phyloP scores from a whole-genome alignment of 2,329 filamentous ascomycete genomes.

The Triangularia verruculosa region DNA sequence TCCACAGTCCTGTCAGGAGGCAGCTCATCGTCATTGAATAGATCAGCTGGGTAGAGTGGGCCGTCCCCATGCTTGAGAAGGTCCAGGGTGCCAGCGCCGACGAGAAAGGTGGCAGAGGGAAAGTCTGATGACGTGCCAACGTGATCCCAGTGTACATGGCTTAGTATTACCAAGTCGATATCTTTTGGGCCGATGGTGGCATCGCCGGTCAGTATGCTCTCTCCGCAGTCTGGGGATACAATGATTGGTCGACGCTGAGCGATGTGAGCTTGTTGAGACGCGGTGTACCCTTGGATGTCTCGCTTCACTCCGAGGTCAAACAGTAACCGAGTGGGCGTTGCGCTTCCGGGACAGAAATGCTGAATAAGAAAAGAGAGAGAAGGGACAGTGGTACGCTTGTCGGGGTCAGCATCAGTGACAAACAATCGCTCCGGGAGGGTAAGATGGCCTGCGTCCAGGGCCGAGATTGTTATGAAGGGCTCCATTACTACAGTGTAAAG shows the following conservation, averaged over 20 bases:
- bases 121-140: slow-evolving; percentile 55
- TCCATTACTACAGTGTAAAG: neutral
- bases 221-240: slow-evolving; percentile 43
- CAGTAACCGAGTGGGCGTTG: slow-evolving; percentile 38
- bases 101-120: slow-evolving; percentile 44
- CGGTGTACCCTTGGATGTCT: slow-evolving; percentile 42
- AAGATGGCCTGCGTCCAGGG: slow-evolving; percentile 40
- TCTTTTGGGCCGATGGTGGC: slow-evolving; percentile 17
- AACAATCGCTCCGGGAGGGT: slow-evolving; percentile 48
- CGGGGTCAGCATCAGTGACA: slow-evolving; percentile 42
- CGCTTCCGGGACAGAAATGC: slow-evolving; percentile 37
- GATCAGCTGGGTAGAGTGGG: slow-evolving; percentile 29
- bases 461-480: slow-evolving; percentile 35
- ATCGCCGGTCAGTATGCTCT: slow-evolving; percentile 30
- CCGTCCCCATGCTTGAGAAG: slow-evolving; percentile 37
- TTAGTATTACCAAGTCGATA: slow-evolving; percentile 40
- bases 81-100: slow-evolving; percentile 46
- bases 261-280: slow-evolving; percentile 44
- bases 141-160: slow-evolving; percentile 58
- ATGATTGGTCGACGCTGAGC: slow-evolving; percentile 43
- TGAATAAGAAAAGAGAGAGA: slow-evolving; percentile 52
- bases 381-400: slow-evolving; percentile 47
- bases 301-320: slow-evolving; percentile 54
- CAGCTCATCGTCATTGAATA: slow-evolving; percentile 33
- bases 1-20: slow-evolving; percentile 38